These are phyloP conservation scores for Marasmius sp. DNA, from an alignment of 1,284 basidiomycete genomes.

Conservation along the genomic window DNA sequence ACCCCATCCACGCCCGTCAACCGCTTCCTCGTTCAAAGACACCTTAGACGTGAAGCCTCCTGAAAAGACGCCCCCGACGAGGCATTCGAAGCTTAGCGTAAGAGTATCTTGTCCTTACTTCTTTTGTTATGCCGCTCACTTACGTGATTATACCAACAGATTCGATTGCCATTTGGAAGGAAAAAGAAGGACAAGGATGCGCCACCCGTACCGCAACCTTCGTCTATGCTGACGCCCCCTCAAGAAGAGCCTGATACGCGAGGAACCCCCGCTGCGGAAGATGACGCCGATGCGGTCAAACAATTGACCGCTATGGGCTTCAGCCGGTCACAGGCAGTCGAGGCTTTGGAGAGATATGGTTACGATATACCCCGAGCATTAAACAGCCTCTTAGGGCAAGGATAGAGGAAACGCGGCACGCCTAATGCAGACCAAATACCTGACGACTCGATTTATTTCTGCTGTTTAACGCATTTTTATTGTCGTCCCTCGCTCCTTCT, in stretches of 20 bases:
- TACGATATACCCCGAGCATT: constrained; percentile 76
- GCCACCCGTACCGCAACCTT: constrained; percentile 43
- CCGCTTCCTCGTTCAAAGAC: constrained; percentile 57
- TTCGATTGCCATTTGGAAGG: constrained; percentile 75
- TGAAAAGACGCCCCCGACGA: constrained; percentile 43
- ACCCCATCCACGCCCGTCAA: constrained; percentile 26
- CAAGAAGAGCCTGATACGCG: constrained; percentile 46
- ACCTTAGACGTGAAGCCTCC: constrained; percentile 47
- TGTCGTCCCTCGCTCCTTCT: too few relatives aligned
- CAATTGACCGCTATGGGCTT: constrained; percentile 83
- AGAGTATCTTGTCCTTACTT: constrained; percentile 29
- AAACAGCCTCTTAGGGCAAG: constrained; percentile 60
- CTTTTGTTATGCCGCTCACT: not conserved
- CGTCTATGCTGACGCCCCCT: constrained; percentile 43
- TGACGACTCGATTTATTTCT: too few relatives aligned
- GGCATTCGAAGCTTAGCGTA: constrained; percentile 75
- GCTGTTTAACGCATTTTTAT: too few relatives aligned
- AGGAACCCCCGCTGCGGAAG: constrained; percentile 58
- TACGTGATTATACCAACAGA: constrained; percentile 36
- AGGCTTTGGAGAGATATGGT: constrained; percentile 71
- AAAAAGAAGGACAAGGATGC: constrained; percentile 66
- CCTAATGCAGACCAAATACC: too few relatives aligned
- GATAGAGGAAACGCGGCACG: not conserved
- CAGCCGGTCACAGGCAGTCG: constrained; percentile 72
- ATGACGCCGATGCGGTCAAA: constrained; percentile 78